phyloP scores from a whole-genome alignment of 371 early-diverging fungal species.

The Nematocida sp. region DNA sequence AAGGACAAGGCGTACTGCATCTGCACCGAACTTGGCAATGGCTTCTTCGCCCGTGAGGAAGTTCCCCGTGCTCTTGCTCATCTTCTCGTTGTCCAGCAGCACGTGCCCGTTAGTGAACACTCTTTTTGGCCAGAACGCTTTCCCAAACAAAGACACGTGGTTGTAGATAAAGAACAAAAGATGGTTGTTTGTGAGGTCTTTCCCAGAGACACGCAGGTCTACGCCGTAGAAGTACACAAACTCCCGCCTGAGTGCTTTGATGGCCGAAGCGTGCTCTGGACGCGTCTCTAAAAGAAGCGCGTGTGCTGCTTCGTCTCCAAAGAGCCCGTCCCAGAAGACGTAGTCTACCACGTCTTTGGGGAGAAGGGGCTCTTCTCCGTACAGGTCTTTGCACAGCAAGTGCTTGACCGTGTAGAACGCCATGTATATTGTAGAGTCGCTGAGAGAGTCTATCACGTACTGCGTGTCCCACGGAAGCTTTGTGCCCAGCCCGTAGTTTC shows the following conservation, averaged over 20 bases:
- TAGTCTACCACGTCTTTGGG: slow-evolving; percentile 77
- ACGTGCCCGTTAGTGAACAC: slow-evolving; percentile 94
- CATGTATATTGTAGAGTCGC: slow-evolving; percentile 99
- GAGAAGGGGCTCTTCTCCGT: slow-evolving; percentile 75
- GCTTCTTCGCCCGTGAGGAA: slow-evolving; percentile 82
- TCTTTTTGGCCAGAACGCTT: slow-evolving; percentile 79
- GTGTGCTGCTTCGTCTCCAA: slow-evolving; percentile 67
- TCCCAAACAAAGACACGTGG: slow-evolving; percentile 91
- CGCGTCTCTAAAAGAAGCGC: slow-evolving; percentile 70
- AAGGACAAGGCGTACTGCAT: slow-evolving; percentile 87
- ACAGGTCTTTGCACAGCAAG: slow-evolving; percentile 72
- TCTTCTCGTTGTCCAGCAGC: slow-evolving; percentile 90
- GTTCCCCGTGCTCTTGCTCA: slow-evolving; percentile 99
- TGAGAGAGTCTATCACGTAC: slow-evolving; percentile 92
- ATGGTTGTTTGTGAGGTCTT: slow-evolving; percentile 96
- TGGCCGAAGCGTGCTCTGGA: slow-evolving; percentile 64
- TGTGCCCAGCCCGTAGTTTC: slow-evolving; percentile 91
- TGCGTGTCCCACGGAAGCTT: slow-evolving; percentile 88
- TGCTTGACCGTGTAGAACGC: slow-evolving; percentile 96
- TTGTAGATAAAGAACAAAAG: slow-evolving; percentile 94
- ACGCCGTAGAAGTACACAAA: slow-evolving; percentile 95
- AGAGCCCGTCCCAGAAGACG: slow-evolving; percentile 85
- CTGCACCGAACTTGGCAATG: slow-evolving; percentile 81
- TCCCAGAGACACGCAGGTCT: slow-evolving; percentile 91
- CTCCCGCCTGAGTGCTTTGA: slow-evolving; percentile 53